phyloP scores from a whole-genome alignment of 371 early-diverging fungal species.

The Mortierella sp. region DNA sequence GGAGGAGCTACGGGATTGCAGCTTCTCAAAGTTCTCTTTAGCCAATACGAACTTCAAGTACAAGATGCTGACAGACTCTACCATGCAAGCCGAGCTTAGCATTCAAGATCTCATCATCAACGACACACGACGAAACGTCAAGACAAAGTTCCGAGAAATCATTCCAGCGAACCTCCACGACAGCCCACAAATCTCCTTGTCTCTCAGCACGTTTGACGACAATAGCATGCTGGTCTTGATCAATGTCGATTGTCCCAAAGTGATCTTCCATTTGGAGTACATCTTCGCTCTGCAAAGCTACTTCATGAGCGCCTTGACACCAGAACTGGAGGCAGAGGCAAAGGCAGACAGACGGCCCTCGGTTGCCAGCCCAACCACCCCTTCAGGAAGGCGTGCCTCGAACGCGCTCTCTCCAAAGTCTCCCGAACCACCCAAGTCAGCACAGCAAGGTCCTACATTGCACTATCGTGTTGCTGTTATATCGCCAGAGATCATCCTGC shows the following conservation, averaged over 20 bases:
- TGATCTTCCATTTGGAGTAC: conserved; percentile 89
- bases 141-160: conserved; percentile 86
- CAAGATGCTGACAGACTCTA: conserved; percentile 67
- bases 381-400: conserved; percentile 41
- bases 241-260: conserved; percentile 85
- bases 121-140: conserved; percentile 81
- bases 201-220: conserved; percentile 47
- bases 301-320: conserved; percentile 70
- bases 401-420: conserved; percentile 19
- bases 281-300: conserved; percentile 77
- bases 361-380: conserved; percentile 8
- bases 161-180: conserved; percentile 73
- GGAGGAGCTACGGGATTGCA: conserved; percentile 51
- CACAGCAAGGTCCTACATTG: conserved; percentile 30
- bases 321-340: conserved; percentile 5
- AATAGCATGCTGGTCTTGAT: conserved; percentile 64
- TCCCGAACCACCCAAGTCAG: conserved; percentile 27
- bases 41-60: conserved; percentile 70
- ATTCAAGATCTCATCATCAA: conserved; percentile 78
- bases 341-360: conserved; percentile 23
- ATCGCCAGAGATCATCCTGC: conserved; percentile 88
- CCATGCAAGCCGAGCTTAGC: conserved; percentile 78
- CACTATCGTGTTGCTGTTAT: conserved; percentile 80
- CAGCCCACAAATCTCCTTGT: conserved; percentile 70
- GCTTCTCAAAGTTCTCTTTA: conserved; percentile 67